These are phyloP conservation scores for Rhizopogon vulgaris DNA, from an alignment of 768 basidiomycete genomes.

Conservation along the genomic window DNA sequence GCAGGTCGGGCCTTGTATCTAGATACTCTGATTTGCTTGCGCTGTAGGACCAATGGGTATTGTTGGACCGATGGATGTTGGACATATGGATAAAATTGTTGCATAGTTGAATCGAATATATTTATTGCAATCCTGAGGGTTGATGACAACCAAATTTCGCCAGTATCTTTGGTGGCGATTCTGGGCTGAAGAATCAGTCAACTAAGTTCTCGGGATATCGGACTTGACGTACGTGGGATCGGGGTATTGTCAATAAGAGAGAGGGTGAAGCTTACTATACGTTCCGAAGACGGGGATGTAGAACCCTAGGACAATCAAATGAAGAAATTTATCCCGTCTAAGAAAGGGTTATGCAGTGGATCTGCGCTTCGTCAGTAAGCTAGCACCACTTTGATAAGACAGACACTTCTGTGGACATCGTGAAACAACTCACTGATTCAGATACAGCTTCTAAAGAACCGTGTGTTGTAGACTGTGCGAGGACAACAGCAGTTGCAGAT, in stretches of 20 bases:
- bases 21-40: not conserved
- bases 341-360: not conserved
- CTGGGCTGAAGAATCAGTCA: not conserved
- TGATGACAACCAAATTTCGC: not conserved
- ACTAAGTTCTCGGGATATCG: not conserved
- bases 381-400: not conserved
- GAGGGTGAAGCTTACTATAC: not conserved
- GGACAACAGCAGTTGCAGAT: not conserved
- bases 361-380: not conserved
- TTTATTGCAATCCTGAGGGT: not conserved
- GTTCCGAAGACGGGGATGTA: not conserved
- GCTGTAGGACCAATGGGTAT: not conserved
- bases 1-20: slow-evolving; percentile 8
- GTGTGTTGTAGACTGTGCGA: not conserved
- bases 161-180: not conserved
- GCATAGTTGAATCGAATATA: not conserved
- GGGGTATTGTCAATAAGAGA: not conserved
- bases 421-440: not conserved
- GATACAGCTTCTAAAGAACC: not conserved
- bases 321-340: not conserved
- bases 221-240: not conserved
- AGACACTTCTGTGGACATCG: not conserved
- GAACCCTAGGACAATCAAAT: not conserved
- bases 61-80: not conserved
- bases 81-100: not conserved